A percentile compares a stretch with the other conserved stretches of the same genome.
Evolutionary conservation across 108 stramenopile species (phyloP).

Genomic region (Stephanodiscus minutulus): DNA sequence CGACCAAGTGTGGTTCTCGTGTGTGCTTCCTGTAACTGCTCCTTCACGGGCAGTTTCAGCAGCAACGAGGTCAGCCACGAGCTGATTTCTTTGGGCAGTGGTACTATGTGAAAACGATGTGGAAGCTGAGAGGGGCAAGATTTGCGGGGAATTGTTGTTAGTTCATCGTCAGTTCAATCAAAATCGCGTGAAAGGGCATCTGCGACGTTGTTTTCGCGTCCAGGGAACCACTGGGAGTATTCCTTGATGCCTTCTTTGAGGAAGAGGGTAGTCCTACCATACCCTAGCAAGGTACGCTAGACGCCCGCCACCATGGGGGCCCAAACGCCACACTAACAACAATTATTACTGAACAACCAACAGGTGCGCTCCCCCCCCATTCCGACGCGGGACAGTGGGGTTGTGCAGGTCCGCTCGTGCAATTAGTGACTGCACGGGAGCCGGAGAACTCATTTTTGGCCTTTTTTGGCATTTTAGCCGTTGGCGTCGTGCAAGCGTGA

Average conservation of each 20-base stretch:
- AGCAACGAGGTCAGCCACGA: slow-evolving; percentile 8
- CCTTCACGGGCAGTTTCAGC: slow-evolving; percentile 5
- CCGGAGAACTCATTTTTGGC: no score
- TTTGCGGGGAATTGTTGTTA: background rate
- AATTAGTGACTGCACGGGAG: no score
- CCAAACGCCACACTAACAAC: no score
- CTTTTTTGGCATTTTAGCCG: no score
- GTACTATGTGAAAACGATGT: background rate
- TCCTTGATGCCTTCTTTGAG: background rate
- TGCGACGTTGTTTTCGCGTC: background rate
- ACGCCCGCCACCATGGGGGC: no score
- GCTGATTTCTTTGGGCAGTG: slow-evolving; percentile 4
- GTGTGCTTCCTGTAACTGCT: slow-evolving; percentile 3
- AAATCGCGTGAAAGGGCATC: background rate
- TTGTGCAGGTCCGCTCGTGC: no score
- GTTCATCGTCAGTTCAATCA: background rate
- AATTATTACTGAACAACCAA: no score
- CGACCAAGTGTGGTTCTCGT: slow-evolving; percentile 2
- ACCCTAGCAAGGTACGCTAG: no score
- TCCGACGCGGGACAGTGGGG: no score
- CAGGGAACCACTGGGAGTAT: slow-evolving; percentile 40
- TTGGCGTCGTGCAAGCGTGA: no score
- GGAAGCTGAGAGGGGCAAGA: background rate
- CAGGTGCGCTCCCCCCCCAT: no score
- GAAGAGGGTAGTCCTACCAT: background rate